These are phyloP conservation scores for Microcera coccophila DNA, from an alignment of 2,329 filamentous ascomycete genomes.

Conservation along the genomic window DNA sequence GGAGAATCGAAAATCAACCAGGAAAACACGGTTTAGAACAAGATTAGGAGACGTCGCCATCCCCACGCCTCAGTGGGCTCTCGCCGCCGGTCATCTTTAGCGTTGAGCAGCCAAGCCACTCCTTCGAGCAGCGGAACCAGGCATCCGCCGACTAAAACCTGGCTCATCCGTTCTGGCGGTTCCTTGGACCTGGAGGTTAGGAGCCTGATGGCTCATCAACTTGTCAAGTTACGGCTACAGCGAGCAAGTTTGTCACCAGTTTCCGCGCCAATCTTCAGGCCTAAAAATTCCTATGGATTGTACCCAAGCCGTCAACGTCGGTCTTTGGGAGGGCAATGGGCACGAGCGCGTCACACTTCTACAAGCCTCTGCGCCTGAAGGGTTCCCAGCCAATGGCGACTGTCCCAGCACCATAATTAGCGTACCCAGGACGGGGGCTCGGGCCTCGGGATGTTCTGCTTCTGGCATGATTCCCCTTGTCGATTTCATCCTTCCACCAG, in stretches of 20 bases:
- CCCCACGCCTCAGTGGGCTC: conserved; percentile 4
- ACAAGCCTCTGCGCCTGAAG: conserved; percentile 7
- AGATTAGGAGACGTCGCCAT: conserved; percentile 12
- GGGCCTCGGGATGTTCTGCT: conserved; percentile 31
- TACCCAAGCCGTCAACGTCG: too few species aligned
- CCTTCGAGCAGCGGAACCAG: not conserved
- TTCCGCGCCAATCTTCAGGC: not conserved
- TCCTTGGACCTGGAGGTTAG: not conserved
- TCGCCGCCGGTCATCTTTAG: conserved; percentile 13
- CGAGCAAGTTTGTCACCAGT: not conserved
- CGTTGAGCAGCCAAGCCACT: conserved; percentile 5
- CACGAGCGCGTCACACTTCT: conserved; percentile 2
- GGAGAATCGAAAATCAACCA: conserved; percentile 15
- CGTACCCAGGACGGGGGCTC: conserved; percentile 29
- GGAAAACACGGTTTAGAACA: conserved; percentile 11
- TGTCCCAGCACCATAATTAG: conserved; percentile 27
- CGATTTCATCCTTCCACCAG: conserved; percentile 10
- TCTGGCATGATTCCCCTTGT: conserved; percentile 23
- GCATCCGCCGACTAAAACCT: not conserved
- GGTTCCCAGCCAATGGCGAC: conserved; percentile 22
- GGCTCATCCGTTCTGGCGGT: conserved; percentile 1
- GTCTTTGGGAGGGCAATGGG: not conserved
- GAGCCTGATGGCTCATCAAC: conserved; percentile 7
- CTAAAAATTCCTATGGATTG: too few species aligned
- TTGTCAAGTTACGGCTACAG: conserved; percentile 10